Evolutionary conservation across 495 filamentous ascomycete species (phyloP).

Genomic region (Annulohypoxylon stygium): DNA sequence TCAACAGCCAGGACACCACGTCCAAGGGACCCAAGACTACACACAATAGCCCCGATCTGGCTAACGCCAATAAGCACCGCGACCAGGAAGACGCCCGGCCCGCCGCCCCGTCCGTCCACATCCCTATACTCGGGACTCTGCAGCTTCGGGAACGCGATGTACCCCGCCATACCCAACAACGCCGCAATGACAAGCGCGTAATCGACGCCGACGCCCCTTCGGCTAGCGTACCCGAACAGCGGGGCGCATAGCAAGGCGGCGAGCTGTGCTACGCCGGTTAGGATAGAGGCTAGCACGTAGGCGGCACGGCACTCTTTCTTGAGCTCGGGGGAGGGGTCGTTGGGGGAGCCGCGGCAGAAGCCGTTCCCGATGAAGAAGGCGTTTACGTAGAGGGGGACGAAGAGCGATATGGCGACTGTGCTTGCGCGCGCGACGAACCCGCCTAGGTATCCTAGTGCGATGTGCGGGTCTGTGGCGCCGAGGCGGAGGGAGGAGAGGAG

Average conservation of each 20-base stretch:
- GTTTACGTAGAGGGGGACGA: slow-evolving; percentile 93
- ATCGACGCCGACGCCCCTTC: slow-evolving; percentile 71
- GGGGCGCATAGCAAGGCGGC: slow-evolving; percentile 87
- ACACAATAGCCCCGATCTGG: slow-evolving; percentile 96
- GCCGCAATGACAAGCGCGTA: slow-evolving; percentile 79
- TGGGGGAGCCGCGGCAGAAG: slow-evolving; percentile 74
- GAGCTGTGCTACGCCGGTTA: slow-evolving; percentile 90
- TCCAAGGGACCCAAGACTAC: slow-evolving; percentile 86
- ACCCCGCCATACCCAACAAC: slow-evolving; percentile 78
- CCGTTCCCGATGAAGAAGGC: slow-evolving; percentile 86
- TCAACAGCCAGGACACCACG: slow-evolving; percentile 77
- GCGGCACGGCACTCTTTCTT: slow-evolving; percentile 85
- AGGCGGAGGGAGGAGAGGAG: slow-evolving; percentile 75
- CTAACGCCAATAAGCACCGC: slow-evolving; percentile 85
- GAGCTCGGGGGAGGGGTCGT: slow-evolving; percentile 72
- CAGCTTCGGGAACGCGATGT: slow-evolving; percentile 76
- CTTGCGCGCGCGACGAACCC: slow-evolving; percentile 96
- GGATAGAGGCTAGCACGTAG: slow-evolving; percentile 83
- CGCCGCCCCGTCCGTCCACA: slow-evolving; percentile 68
- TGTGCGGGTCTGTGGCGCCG: slow-evolving; percentile 79
- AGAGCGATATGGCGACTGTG: slow-evolving; percentile 94
- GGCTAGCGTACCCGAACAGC: slow-evolving; percentile 83
- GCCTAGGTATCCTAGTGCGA: slow-evolving; percentile 89
- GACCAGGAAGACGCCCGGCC: slow-evolving; percentile 75
- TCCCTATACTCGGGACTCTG: slow-evolving; percentile 76